Percentiles rank a stretch among this genome's conserved stretches.
These are phyloP conservation scores for Aspergillus viridinutans DNA, from an alignment of 2,329 filamentous ascomycete genomes.

Conservation along the genomic window DNA sequence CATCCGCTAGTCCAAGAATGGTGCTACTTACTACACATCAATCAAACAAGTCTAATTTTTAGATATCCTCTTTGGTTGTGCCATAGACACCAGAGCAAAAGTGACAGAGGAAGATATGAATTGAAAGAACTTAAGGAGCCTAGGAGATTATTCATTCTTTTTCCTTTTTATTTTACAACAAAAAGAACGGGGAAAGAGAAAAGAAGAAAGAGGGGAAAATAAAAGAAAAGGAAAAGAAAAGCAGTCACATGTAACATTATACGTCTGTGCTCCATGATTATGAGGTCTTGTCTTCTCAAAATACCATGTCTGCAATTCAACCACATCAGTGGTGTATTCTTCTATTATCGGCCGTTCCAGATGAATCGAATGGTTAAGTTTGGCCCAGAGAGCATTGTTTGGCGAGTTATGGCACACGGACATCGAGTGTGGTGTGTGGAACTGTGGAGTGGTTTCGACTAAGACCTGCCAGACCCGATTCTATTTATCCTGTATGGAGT, in stretches of 20 bases:
- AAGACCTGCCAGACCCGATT: not conserved
- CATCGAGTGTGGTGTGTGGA: not conserved
- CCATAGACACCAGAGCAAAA: not conserved
- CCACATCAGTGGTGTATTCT: not conserved
- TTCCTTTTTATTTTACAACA: too few relatives aligned
- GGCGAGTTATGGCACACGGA: slow-evolving; percentile 3
- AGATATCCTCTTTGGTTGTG: not conserved
- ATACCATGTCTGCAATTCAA: not conserved
- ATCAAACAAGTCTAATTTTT: not conserved
- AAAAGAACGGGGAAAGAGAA: too few relatives aligned
- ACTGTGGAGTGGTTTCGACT: not conserved
- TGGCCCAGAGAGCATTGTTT: not conserved
- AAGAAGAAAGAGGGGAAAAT: too few relatives aligned
- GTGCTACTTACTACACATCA: slow-evolving; percentile 1
- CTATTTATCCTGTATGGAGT: not conserved
- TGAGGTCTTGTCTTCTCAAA: not conserved
- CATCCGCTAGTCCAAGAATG: not conserved
- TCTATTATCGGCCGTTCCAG: not conserved
- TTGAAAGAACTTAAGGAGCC: not conserved
- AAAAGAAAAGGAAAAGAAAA: too few relatives aligned
- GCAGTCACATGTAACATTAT: slow-evolving; percentile 4
- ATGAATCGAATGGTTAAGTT: not conserved
- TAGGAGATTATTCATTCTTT: not conserved
- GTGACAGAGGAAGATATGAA: not conserved
- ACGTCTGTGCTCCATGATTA: slow-evolving; percentile 10